These are phyloP conservation scores for Rhododendron henanense DNA, from an alignment of 148 eudicot species.

Conservation along the genomic window DNA sequence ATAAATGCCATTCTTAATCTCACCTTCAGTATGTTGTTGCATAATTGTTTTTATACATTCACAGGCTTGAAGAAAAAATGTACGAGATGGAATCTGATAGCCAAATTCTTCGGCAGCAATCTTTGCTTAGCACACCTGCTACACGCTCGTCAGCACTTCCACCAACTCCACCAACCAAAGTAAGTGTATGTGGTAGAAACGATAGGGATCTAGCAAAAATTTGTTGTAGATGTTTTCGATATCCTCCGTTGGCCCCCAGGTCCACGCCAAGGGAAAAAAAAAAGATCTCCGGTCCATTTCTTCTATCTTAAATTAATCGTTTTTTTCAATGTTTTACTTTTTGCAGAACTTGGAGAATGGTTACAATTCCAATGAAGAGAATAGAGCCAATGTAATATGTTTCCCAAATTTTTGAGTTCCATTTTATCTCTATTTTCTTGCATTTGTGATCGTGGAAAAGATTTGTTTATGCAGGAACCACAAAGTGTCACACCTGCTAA, in stretches of 20 bases:
- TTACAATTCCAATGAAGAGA: constrained; percentile 44
- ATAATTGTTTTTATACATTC: neutral
- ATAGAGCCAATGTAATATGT: constrained; percentile 36
- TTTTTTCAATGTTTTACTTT: neutral
- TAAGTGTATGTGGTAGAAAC: constrained; percentile 15
- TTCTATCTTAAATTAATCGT: neutral
- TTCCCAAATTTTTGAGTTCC: neutral
- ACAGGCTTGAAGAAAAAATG: constrained; percentile 83
- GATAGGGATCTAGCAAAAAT: neutral
- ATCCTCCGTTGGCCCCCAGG: neutral
- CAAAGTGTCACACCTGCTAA: constrained; percentile 46
- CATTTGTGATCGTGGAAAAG: neutral
- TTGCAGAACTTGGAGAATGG: constrained; percentile 75
- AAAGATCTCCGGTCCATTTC: neutral
- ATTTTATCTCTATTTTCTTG: constrained; percentile 5
- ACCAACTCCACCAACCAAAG: constrained; percentile 45
- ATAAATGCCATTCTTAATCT: neutral
- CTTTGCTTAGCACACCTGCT: constrained; percentile 42
- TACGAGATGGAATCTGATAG: constrained; percentile 81
- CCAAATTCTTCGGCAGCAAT: constrained; percentile 71
- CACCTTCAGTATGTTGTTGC: neutral
- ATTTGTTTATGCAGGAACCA: constrained; percentile 47
- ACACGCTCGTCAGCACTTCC: constrained; percentile 39
- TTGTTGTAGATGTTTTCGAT: neutral
- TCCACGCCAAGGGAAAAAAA: neutral